A percentile compares a stretch with the other conserved stretches of the same genome.
Conservation (phyloP, 2,329 filamentous ascomycete genomes). For the Stagonosporopsis rhizophila region DNA sequence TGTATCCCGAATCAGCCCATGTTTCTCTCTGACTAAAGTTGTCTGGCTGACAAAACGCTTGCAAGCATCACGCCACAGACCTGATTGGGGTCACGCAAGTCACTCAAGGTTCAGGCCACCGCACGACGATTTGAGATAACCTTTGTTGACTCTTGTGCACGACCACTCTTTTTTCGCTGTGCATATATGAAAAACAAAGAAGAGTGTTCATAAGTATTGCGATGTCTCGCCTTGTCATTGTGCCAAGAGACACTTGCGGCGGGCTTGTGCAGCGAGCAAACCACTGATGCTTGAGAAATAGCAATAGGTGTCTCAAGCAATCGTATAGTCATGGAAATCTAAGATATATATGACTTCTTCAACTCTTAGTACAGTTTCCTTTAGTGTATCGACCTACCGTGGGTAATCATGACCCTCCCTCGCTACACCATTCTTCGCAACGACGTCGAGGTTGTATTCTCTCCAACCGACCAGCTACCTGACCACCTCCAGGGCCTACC, state of each 20-base stretch:
- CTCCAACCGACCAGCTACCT: conserved; percentile 54
- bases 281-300: not conserved
- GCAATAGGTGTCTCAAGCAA: not conserved
- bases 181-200: not conserved
- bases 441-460: conserved; percentile 48
- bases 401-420: conserved; percentile 17
- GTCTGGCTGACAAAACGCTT: not conserved
- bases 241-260: not conserved
- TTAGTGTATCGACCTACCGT: not conserved
- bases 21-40: not conserved
- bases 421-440: conserved; percentile 50
- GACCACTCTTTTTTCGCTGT: not conserved
- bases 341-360: not conserved
- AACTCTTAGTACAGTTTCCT: not conserved
- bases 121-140: not conserved
- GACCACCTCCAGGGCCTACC: conserved; percentile 50
- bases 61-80: not conserved
- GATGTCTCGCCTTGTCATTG: not conserved
- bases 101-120: not conserved
- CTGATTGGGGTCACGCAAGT: not conserved
- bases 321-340: not conserved
- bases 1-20: not conserved
- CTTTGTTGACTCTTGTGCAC: not conserved
- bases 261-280: not conserved
- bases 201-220: not conserved